Percentiles rank a stretch among this genome's conserved stretches.
These are phyloP conservation scores for Debaryomyces tyrocola DNA, from an alignment of 805 yeast species.

Conservation along the genomic window DNA sequence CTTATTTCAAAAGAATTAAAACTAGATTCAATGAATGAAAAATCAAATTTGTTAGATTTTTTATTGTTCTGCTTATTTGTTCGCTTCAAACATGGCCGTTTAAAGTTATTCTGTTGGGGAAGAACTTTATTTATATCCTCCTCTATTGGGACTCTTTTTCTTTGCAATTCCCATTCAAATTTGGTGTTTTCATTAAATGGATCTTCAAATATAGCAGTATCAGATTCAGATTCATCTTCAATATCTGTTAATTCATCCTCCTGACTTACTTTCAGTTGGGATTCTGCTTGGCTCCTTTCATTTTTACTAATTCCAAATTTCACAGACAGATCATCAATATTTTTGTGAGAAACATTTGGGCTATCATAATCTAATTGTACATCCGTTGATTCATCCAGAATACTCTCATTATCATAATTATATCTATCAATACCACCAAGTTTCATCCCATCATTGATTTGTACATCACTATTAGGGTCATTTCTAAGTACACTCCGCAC, in stretches of 20 bases:
- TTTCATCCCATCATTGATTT: not conserved
- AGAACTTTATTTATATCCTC: not conserved
- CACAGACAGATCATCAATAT: not conserved
- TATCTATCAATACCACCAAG: conserved; percentile 17
- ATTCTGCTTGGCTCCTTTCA: too few species aligned
- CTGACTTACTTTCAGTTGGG: not conserved
- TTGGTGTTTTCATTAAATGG: not conserved
- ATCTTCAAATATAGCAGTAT: not conserved
- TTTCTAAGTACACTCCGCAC: not conserved
- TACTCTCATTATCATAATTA: conserved; percentile 9
- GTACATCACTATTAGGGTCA: not conserved
- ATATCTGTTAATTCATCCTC: not conserved
- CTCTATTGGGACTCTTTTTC: too few species aligned
- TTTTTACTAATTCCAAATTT: not conserved
- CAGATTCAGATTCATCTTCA: not conserved
- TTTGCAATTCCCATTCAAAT: not conserved
- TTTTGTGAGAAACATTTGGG: not conserved
- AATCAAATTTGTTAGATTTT: not conserved
- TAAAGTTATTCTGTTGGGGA: not conserved
- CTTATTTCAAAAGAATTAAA: conserved; percentile 1
- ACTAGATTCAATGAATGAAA: not conserved
- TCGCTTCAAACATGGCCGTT: not conserved
- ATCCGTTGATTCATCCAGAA: conserved; percentile 1
- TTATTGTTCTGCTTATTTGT: not conserved
- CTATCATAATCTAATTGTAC: not conserved